Conservation (phyloP, 2,329 filamentous ascomycete genomes). For the Sporothrix sp. region DNA sequence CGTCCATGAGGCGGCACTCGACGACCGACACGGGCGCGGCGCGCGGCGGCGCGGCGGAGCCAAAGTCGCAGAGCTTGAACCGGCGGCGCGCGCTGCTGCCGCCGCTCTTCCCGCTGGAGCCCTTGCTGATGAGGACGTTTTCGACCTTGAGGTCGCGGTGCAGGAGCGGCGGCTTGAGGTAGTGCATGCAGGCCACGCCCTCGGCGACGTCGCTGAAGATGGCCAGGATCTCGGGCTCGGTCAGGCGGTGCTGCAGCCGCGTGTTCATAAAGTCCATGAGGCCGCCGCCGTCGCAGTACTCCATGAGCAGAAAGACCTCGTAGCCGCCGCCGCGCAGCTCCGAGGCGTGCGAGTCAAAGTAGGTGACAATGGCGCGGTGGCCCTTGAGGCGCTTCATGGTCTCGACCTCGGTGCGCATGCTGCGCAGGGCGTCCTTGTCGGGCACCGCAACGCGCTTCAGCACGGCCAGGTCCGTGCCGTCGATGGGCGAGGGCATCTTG, state of each 20-base stretch:
- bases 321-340: slow-evolving; percentile 88
- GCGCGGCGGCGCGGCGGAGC: slow-evolving; percentile 74
- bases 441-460: slow-evolving; percentile 93
- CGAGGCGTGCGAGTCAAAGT: slow-evolving; percentile 96
- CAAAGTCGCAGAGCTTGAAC: slow-evolving; percentile 98
- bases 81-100: slow-evolving; percentile 50
- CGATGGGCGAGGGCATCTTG: slow-evolving; percentile 65
- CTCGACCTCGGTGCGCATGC: slow-evolving; percentile 97
- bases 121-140: slow-evolving; percentile 78
- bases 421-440: slow-evolving; percentile 86
- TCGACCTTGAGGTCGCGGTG: slow-evolving; percentile 96
- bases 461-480: slow-evolving; percentile 72
- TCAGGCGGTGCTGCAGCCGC: slow-evolving; percentile 86
- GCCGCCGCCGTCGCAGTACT: slow-evolving; percentile 88
- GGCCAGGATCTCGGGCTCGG: slow-evolving; percentile 92
- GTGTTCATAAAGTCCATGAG: slow-evolving; percentile 99
- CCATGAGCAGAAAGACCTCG: slow-evolving; percentile 97
- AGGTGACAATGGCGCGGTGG: slow-evolving; percentile 90
- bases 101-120: slow-evolving; percentile 5
- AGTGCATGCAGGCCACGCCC: slow-evolving; percentile 98
- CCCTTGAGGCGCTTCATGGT: slow-evolving; percentile 99
- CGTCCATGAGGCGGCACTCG: slow-evolving; percentile 87
- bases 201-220: slow-evolving; percentile 96
- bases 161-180: slow-evolving; percentile 83
- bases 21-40: slow-evolving; percentile 76